These are phyloP conservation scores for Nidula niveotomentosa DNA, from an alignment of 1,284 basidiomycete species.

Conservation along the genomic window DNA sequence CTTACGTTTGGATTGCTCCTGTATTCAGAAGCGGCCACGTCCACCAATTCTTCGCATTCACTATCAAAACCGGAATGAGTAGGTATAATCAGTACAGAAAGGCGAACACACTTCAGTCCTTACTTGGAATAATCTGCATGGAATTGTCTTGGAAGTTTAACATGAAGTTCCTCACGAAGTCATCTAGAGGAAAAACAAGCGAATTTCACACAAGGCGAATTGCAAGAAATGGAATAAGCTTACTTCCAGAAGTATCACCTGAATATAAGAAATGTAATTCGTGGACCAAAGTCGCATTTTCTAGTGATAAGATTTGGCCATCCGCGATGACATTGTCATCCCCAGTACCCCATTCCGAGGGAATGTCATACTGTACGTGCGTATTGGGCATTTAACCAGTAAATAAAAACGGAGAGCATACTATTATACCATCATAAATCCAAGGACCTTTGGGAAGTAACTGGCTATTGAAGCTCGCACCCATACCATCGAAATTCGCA, in stretches of 20 bases:
- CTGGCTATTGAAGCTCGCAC: constrained; percentile 35
- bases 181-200: constrained; percentile 13
- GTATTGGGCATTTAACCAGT: background rate
- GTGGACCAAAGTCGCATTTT: constrained; percentile 28
- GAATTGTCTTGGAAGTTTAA: constrained; percentile 33
- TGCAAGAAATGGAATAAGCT: constrained; percentile 3
- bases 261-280: constrained; percentile 43
- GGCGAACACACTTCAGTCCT: constrained; percentile 5
- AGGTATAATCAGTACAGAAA: background rate
- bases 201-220: background rate
- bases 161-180: constrained; percentile 29
- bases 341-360: constrained; percentile 31
- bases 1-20: constrained; percentile 36
- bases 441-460: constrained; percentile 32
- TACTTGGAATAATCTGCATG: constrained; percentile 28
- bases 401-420: constrained; percentile 10
- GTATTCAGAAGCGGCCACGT: constrained; percentile 29
- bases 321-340: constrained; percentile 39
- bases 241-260: constrained; percentile 30
- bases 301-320: constrained; percentile 33
- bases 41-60: constrained; percentile 41
- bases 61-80: constrained; percentile 14
- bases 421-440: constrained; percentile 32
- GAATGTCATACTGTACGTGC: constrained; percentile 34
- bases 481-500: constrained; percentile 33